Base-by-base conservation (phyloP, 768 basidiomycete genomes). In the Lactarius hatsudake region DNA sequence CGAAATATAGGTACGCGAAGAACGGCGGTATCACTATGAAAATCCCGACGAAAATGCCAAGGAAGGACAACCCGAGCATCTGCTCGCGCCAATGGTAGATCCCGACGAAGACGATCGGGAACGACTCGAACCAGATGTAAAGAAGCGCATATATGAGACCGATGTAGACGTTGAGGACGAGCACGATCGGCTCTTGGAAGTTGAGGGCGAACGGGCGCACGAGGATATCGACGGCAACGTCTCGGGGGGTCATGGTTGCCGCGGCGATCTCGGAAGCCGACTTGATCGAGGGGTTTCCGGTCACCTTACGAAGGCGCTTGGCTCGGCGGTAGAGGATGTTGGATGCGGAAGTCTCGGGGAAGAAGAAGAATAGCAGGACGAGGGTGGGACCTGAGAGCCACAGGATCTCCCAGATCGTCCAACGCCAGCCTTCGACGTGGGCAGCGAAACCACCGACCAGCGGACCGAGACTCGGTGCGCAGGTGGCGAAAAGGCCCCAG, bases 71-170 rank as follows among this genome's bases (percentile, higher is more conserved):
- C 2, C 76, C 75, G 48, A 75, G 69, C 43, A 73, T 56, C 10
- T 76, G 76, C 28, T 74, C 69, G 38, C 72, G 74, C 74, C 77
- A 78, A 28, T 75, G 74, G 61, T 78, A 77, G 61, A 75, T 75
- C 28, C 69, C 75, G 65, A 67, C 69, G 68, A 78, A 78, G 1
- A 78, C 77, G 30, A 78, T 66, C 2, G 74, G 73, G 69, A 78
- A 78, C 0, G 75, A 74, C 60, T 77, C 75, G 60, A 78, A 77
- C 76, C 74, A 78, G 56, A 77, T 71, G 72, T 76, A 76, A 18
- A 75, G 72, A 48, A 77, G 64, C 28, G 73, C 76, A 63, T 77
- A 78, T 43, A 75, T 73, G 10, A 78, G 73, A 9, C 74, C 75
- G 18, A 78, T 70, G 65, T 77, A 78, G 6, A 76, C 45, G 60